Conservation (phyloP, 257 asterid genomes). For the Przewalskia tangutica region DNA sequence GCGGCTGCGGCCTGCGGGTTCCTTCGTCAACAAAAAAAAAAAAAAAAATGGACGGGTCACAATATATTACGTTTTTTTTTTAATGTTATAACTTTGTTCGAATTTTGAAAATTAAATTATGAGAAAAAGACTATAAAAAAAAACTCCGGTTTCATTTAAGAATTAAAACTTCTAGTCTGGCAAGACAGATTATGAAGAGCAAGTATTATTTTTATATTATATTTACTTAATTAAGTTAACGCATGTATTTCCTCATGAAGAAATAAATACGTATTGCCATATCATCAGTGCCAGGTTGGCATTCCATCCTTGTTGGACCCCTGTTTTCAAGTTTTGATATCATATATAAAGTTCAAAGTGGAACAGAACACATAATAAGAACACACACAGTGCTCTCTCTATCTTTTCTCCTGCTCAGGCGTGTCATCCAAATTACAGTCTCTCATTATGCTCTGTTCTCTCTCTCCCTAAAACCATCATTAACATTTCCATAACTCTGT, state of each 20-base stretch:
- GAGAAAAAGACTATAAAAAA: not conserved
- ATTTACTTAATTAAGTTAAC: no score
- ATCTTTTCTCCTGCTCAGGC: constrained; percentile 13
- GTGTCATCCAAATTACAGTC: constrained; percentile 17
- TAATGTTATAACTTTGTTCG: not conserved
- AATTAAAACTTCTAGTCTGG: not conserved
- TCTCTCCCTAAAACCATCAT: no score
- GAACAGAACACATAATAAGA: constrained; percentile 4
- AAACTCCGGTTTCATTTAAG: not conserved
- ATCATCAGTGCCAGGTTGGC: constrained; percentile 13
- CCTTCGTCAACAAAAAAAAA: no score
- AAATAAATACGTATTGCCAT: constrained; percentile 1
- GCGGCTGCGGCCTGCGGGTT: no score
- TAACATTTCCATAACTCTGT: not conserved
- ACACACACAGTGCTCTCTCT: not conserved
- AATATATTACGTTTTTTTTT: no score
- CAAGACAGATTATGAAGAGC: not conserved
- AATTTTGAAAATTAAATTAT: not conserved
- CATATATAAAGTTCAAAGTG: constrained; percentile 8
- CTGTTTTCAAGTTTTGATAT: not conserved
- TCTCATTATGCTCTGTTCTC: constrained; percentile 6
- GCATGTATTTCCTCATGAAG: not conserved
- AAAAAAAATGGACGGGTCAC: no score
- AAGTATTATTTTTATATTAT: no score
- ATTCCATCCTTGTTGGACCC: constrained; percentile 10